Evolutionary conservation across 495 filamentous ascomycete species (phyloP).

Genomic region (Xanthoparmelia taractica): DNA sequence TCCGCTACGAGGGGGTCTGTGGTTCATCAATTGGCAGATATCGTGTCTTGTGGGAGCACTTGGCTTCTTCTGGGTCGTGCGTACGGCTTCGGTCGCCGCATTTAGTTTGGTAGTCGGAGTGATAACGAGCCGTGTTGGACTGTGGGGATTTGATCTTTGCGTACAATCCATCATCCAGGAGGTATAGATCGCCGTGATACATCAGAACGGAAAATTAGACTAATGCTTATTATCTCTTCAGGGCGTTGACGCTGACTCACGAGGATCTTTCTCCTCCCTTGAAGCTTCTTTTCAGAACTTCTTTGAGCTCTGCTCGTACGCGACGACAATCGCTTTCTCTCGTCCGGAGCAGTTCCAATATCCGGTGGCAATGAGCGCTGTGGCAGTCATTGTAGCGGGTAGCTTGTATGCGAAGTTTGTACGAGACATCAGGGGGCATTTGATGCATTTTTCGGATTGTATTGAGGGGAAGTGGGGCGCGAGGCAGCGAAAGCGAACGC

Average conservation of each 20-base stretch:
- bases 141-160: conserved; percentile 63
- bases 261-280: conserved; percentile 54
- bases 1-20: conserved; percentile 50
- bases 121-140: conserved; percentile 52
- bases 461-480: background rate
- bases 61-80: conserved; percentile 35
- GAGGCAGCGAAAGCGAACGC: background rate
- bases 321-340: conserved; percentile 52
- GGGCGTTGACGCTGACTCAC: conserved; percentile 42
- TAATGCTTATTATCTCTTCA: conserved; percentile 18
- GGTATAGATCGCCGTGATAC: conserved; percentile 32
- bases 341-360: conserved; percentile 52
- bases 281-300: conserved; percentile 57
- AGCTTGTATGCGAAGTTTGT: conserved; percentile 50
- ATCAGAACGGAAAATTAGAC: background rate
- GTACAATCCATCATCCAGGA: conserved; percentile 60
- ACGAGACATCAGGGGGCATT: conserved; percentile 50
- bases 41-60: conserved; percentile 40
- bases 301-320: conserved; percentile 58
- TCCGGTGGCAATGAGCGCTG: conserved; percentile 50
- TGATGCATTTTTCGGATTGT: conserved; percentile 3
- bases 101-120: conserved; percentile 44
- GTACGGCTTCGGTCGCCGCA: conserved; percentile 32
- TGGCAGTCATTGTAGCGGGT: conserved; percentile 43
- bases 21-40: conserved; percentile 59